phyloP scores from a whole-genome alignment of 2,329 filamentous ascomycete genomes.

The Aspergillaceae sp. region DNA sequence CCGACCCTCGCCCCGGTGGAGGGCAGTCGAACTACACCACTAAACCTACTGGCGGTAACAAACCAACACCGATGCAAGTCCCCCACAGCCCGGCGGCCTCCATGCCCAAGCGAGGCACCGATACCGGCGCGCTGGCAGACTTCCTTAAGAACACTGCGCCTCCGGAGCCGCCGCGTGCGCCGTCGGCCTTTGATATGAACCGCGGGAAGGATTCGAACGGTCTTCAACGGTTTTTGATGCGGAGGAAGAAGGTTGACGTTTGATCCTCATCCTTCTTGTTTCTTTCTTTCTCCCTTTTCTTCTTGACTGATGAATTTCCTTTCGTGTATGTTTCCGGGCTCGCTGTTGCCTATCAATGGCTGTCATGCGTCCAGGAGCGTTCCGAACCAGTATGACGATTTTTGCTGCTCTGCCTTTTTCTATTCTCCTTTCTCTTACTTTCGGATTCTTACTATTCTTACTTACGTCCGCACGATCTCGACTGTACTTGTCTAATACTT shows the following conservation, averaged over 20 bases:
- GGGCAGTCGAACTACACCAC: slow-evolving; percentile 27
- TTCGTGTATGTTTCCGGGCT: slow-evolving; percentile 7
- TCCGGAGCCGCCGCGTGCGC: slow-evolving; percentile 35
- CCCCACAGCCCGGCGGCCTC: slow-evolving; percentile 6
- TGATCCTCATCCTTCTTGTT: slow-evolving; percentile 6
- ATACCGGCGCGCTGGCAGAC: slow-evolving; percentile 60
- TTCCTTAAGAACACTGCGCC: slow-evolving; percentile 64
- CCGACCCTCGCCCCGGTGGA: slow-evolving; percentile 6
- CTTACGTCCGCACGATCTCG: neutral
- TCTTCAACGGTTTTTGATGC: slow-evolving; percentile 28
- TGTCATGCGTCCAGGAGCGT: slow-evolving; percentile 8
- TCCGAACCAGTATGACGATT: slow-evolving; percentile 8
- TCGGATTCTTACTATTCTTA: neutral
- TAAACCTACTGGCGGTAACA: slow-evolving; percentile 22
- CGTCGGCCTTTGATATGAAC: slow-evolving; percentile 20
- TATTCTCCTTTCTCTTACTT: neutral
- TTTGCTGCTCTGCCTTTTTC: slow-evolving; percentile 3
- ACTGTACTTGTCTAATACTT: neutral
- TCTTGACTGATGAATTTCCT: slow-evolving; percentile 1
- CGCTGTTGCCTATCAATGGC: slow-evolving; percentile 3
- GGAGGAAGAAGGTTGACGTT: slow-evolving; percentile 23
- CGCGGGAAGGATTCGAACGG: slow-evolving; percentile 6
- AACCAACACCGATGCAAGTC: slow-evolving; percentile 2
- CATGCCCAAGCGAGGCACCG: slow-evolving; percentile 22
- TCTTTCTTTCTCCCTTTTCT: slow-evolving; percentile 4